Evolutionary conservation across 2,329 filamentous ascomycete genomes (phyloP).

Genomic region (Thelonectria olida): DNA sequence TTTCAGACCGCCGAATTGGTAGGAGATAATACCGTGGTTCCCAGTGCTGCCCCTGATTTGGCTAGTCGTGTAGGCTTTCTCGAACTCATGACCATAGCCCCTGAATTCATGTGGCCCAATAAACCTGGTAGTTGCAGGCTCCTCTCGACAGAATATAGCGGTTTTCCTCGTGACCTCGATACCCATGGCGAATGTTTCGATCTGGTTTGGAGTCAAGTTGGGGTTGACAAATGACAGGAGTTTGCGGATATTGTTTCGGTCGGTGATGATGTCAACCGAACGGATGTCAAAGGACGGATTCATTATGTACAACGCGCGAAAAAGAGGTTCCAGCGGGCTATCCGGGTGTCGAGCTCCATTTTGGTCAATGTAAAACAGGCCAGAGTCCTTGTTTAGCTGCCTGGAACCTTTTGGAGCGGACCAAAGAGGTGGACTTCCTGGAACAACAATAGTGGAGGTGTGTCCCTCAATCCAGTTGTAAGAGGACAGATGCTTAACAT

Average conservation of each 20-base stretch:
- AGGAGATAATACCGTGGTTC: conserved; percentile 57
- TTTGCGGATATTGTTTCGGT: conserved; percentile 59
- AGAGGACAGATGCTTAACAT: conserved; percentile 9
- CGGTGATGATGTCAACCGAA: conserved; percentile 52
- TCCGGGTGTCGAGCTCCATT: conserved; percentile 55
- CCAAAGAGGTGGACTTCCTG: conserved; percentile 46
- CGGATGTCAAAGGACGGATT: conserved; percentile 51
- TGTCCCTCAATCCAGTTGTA: conserved; percentile 16
- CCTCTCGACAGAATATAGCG: conserved; percentile 43
- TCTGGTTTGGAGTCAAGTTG: conserved; percentile 26
- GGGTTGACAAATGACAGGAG: conserved; percentile 54
- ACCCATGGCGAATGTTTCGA: conserved; percentile 51
- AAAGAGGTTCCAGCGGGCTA: conserved; percentile 56
- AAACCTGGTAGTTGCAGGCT: conserved; percentile 39
- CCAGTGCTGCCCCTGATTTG: conserved; percentile 49
- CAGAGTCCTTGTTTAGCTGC: conserved; percentile 48
- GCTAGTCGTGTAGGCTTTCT: conserved; percentile 52
- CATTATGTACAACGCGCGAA: conserved; percentile 51
- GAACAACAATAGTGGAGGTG: conserved; percentile 25
- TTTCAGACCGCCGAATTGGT: conserved; percentile 51
- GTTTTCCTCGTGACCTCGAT: conserved; percentile 51
- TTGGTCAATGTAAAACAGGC: conserved; percentile 53
- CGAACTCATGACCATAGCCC: conserved; percentile 56
- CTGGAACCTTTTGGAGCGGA: conserved; percentile 37
- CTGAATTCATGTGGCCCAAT: conserved; percentile 48